Evolutionary conservation across 768 basidiomycete species (phyloP).

Genomic region (Mycena amicta): DNA sequence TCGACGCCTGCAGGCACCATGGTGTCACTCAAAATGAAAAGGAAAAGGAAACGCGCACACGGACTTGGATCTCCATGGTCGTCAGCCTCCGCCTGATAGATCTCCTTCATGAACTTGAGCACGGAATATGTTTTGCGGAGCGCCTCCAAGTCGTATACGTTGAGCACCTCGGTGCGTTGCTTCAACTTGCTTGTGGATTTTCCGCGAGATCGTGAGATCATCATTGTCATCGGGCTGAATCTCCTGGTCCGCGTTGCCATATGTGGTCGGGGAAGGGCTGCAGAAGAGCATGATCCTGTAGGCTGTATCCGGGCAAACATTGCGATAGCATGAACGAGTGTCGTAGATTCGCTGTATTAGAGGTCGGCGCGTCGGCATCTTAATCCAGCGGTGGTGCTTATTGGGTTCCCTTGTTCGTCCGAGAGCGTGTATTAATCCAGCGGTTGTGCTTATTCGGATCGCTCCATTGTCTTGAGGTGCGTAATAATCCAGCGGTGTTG

Average conservation of each 20-base stretch:
- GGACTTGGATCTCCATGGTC: background rate
- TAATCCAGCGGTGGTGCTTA: no score
- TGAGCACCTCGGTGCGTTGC: conserved; percentile 5
- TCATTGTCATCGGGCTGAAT: background rate
- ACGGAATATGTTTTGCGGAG: conserved; percentile 3
- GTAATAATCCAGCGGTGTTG: no score
- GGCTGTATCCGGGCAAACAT: conserved; percentile 26
- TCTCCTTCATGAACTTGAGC: conserved; percentile 2
- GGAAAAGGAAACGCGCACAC: background rate
- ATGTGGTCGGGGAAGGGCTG: conserved; percentile 4
- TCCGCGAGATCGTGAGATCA: background rate
- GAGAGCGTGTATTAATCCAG: no score
- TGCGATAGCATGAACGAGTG: no score
- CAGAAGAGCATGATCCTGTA: conserved; percentile 25
- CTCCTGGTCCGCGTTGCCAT: no score
- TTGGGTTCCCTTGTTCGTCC: no score
- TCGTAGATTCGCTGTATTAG: no score
- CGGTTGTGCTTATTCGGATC: no score
- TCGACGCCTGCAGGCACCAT: background rate
- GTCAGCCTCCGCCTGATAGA: background rate
- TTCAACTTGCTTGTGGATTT: background rate
- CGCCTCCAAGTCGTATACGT: conserved; percentile 5
- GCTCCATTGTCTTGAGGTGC: no score
- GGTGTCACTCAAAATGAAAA: no score
- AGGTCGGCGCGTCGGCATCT: no score